Percentiles rank a stretch among this genome's conserved stretches.
phyloP scores from a whole-genome alignment of 2,329 filamentous ascomycete species.

The Bisporella sp. region DNA sequence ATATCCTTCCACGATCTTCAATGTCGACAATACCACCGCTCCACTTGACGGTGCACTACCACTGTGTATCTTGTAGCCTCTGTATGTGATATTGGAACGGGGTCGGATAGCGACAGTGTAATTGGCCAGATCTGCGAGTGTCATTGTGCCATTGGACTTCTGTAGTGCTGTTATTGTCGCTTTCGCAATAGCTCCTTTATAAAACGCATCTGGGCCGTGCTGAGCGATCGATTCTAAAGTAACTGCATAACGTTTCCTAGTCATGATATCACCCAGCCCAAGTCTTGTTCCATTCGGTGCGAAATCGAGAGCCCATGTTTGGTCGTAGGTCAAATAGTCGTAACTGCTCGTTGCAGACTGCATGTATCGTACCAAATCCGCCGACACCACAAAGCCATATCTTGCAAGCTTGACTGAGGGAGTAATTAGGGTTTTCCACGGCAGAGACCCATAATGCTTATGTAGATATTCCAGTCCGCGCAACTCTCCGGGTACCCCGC shows the following conservation, averaged over 20 bases:
- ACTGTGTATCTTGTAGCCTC: conserved; percentile 62
- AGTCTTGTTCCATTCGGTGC: conserved; percentile 73
- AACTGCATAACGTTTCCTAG: conserved; percentile 70
- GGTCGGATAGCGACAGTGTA: conserved; percentile 64
- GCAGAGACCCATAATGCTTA: conserved; percentile 42
- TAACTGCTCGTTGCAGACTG: conserved; percentile 31
- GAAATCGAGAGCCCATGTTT: conserved; percentile 81
- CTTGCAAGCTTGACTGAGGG: conserved; percentile 55
- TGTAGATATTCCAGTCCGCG: conserved; percentile 30
- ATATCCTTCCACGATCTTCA: conserved; percentile 74
- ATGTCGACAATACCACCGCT: conserved; percentile 62
- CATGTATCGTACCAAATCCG: conserved; percentile 59
- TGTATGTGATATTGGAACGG: conserved; percentile 57
- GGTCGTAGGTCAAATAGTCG: conserved; percentile 68
- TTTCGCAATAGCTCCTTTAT: conserved; percentile 64
- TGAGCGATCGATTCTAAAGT: conserved; percentile 73
- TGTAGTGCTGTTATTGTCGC: conserved; percentile 65
- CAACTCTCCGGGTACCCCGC: conserved; percentile 44
- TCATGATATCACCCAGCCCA: conserved; percentile 69
- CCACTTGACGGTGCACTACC: conserved; percentile 74
- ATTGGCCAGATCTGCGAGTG: conserved; percentile 65
- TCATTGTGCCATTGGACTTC: conserved; percentile 74
- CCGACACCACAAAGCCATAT: conserved; percentile 52
- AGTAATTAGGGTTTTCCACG: conserved; percentile 47
- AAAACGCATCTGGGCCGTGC: conserved; percentile 67